A percentile compares a stretch with the other conserved stretches of the same genome.
Conservation (phyloP, 495 filamentous ascomycete genomes). For the Xylaria venustula region DNA sequence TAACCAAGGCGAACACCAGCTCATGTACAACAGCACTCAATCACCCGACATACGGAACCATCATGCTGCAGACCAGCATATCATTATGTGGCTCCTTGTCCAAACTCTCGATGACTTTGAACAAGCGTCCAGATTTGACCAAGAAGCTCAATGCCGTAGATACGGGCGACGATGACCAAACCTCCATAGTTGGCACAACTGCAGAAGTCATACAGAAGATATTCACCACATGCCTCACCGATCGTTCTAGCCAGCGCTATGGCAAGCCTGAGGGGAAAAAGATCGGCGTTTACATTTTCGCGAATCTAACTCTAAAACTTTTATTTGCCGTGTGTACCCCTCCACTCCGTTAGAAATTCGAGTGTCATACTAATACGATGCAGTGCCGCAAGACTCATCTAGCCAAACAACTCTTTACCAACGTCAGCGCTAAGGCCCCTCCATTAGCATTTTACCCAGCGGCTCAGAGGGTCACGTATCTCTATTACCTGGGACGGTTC, state of each 20-base stretch:
- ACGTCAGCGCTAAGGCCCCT: slow-evolving; percentile 79
- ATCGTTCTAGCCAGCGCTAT: slow-evolving; percentile 63
- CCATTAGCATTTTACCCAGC: slow-evolving; percentile 77
- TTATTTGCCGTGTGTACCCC: slow-evolving; percentile 68
- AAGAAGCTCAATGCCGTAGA: slow-evolving; percentile 51
- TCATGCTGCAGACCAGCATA: slow-evolving; percentile 75
- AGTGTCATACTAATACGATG: slow-evolving; percentile 3
- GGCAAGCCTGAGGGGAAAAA: slow-evolving; percentile 76
- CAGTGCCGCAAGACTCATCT: slow-evolving; percentile 61
- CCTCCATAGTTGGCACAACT: slow-evolving; percentile 77
- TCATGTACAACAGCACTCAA: slow-evolving; percentile 79
- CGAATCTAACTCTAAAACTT: slow-evolving; percentile 86
- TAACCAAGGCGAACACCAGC: slow-evolving; percentile 32
- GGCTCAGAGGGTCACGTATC: slow-evolving; percentile 85
- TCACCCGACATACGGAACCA: slow-evolving; percentile 70
- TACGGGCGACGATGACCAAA: slow-evolving; percentile 54
- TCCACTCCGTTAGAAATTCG: neutral
- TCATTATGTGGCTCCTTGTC: slow-evolving; percentile 74
- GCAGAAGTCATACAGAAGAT: slow-evolving; percentile 86
- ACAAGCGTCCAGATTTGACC: slow-evolving; percentile 69
- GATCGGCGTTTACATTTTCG: slow-evolving; percentile 82
- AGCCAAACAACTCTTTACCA: slow-evolving; percentile 84
- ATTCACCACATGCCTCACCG: slow-evolving; percentile 86
- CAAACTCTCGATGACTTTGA: slow-evolving; percentile 75
- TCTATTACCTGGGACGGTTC: slow-evolving; percentile 92